These are phyloP conservation scores for Niveomyces coronatus DNA, from an alignment of 2,329 filamentous ascomycete genomes.

Conservation along the genomic window DNA sequence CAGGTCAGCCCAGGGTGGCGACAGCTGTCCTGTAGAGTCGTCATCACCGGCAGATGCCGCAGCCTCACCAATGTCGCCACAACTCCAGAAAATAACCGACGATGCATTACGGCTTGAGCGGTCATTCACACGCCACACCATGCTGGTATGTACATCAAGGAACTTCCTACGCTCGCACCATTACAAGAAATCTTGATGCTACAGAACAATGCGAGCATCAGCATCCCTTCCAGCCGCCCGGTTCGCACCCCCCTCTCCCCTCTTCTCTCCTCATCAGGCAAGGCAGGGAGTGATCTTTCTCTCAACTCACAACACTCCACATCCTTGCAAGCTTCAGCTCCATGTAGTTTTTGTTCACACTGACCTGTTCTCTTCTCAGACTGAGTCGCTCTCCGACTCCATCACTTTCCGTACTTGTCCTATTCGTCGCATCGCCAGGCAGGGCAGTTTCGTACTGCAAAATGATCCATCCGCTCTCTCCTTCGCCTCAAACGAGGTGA, in stretches of 20 bases:
- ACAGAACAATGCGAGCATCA: not conserved
- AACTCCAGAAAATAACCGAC: conserved; percentile 22
- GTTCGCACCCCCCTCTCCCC: no score
- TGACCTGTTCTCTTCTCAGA: not conserved
- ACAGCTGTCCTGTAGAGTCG: no score
- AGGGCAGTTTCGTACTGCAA: conserved; percentile 23
- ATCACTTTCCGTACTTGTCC: conserved; percentile 24
- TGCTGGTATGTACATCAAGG: conserved; percentile 17
- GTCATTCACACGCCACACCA: conserved; percentile 20
- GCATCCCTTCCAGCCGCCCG: no score
- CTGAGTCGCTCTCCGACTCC: conserved; percentile 22
- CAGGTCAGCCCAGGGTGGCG: conserved; percentile 1
- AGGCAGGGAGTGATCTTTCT: no score
- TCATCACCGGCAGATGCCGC: conserved; percentile 2
- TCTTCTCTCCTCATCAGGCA: no score
- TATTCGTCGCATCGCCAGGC: conserved; percentile 21
- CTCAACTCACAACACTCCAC: no score
- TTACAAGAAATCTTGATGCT: not conserved
- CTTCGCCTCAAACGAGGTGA: conserved; percentile 18
- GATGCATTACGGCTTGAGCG: conserved; percentile 25
- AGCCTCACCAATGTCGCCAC: conserved; percentile 16
- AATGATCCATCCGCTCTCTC: conserved; percentile 15
- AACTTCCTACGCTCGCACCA: not conserved
- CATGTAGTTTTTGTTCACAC: not conserved
- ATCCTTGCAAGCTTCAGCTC: not conserved